A percentile compares a stretch with the other conserved stretches of the same genome.
Conservation (phyloP, 805 yeast species). For the Candida coquimbonensis region DNA sequence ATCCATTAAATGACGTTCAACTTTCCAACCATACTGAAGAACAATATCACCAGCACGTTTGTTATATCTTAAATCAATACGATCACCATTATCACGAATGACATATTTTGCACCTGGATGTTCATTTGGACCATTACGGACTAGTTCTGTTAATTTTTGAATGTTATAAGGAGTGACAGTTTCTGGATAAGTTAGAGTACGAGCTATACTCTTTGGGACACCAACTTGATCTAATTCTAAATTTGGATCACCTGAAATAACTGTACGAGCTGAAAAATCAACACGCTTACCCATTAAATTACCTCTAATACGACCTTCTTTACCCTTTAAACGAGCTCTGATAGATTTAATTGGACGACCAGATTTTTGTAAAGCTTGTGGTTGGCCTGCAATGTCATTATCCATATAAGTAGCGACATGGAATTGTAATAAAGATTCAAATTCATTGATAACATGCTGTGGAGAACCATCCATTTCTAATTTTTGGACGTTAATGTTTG, state of each 20-base stretch:
- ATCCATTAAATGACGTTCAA: conserved; percentile 96
- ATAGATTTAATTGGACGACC: conserved; percentile 98
- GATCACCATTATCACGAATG: conserved; percentile 96
- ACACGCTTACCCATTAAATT: conserved; percentile 99
- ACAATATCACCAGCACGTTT: conserved; percentile 98
- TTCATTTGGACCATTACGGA: conserved; percentile 97
- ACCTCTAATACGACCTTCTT: conserved; percentile 98
- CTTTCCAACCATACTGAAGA: conserved; percentile 98
- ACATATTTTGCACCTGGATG: conserved; percentile 99
- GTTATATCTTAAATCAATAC: conserved; percentile 94
- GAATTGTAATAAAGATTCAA: conserved; percentile 89
- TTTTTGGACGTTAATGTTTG: conserved; percentile 94
- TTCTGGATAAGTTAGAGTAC: conserved; percentile 94
- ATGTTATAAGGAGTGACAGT: conserved; percentile 96
- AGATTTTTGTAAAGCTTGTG: conserved; percentile 96
- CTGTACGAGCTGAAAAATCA: conserved; percentile 97
- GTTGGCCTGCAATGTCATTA: conserved; percentile 99
- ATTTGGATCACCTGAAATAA: conserved; percentile 98
- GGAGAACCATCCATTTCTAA: conserved; percentile 99
- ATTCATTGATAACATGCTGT: conserved; percentile 94
- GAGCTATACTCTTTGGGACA: conserved; percentile 94
- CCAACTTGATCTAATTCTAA: conserved; percentile 97
- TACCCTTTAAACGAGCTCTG: conserved; percentile 99
- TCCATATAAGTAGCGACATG: conserved; percentile 99
- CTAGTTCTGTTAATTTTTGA: conserved; percentile 85